phyloP scores from a whole-genome alignment of 1,139 yeast genomes.

The Scheffersomyces illinoinensis region DNA sequence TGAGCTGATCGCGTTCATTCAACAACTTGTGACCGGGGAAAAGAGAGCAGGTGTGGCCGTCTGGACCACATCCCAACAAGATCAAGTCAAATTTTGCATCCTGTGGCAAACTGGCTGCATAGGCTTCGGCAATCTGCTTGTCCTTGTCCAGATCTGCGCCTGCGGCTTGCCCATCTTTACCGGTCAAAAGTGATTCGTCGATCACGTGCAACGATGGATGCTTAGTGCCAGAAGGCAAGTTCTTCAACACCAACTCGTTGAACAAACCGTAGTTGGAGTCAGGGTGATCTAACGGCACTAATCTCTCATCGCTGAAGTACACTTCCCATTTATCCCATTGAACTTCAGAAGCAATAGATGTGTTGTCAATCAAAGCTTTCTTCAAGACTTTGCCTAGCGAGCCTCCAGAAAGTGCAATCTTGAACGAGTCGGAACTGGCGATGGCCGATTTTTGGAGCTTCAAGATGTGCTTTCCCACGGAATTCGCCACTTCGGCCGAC shows the following conservation, averaged over 20 bases:
- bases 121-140: slow-evolving; percentile 49
- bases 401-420: slow-evolving; percentile 88
- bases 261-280: slow-evolving; percentile 72
- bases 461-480: slow-evolving; percentile 57
- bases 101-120: slow-evolving; percentile 46
- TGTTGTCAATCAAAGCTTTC: slow-evolving; percentile 64
- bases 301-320: slow-evolving; percentile 94
- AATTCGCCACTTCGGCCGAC: slow-evolving; percentile 57
- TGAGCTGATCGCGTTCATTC: slow-evolving; percentile 35
- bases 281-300: slow-evolving; percentile 81
- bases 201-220: slow-evolving; percentile 53
- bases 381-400: slow-evolving; percentile 78
- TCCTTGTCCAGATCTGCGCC: slow-evolving; percentile 42
- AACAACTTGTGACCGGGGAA: slow-evolving; percentile 61
- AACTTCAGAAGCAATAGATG: slow-evolving; percentile 43
- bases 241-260: slow-evolving; percentile 54
- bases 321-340: slow-evolving; percentile 86
- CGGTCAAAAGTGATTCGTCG: slow-evolving; percentile 48
- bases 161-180: slow-evolving; percentile 43
- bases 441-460: slow-evolving; percentile 57
- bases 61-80: slow-evolving; percentile 77
- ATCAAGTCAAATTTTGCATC: slow-evolving; percentile 52
- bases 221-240: slow-evolving; percentile 30
- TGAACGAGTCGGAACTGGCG: slow-evolving; percentile 45
- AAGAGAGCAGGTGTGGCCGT: slow-evolving; percentile 78